Conservation (phyloP, 495 filamentous ascomycete genomes). For the Clavariopsis aquatica region DNA sequence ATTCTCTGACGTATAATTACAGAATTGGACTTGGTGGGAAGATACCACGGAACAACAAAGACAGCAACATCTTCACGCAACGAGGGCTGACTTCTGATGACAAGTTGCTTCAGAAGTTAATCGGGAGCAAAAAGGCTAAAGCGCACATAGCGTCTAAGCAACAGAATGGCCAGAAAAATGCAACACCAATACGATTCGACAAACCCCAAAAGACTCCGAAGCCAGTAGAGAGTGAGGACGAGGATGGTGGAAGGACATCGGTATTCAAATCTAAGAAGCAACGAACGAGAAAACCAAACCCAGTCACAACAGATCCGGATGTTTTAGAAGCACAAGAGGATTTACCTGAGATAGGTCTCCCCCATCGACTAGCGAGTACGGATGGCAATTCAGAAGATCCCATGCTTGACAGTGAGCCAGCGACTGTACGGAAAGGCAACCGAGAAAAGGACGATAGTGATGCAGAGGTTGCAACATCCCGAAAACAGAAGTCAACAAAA, state of each 20-base stretch:
- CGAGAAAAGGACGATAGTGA: slow-evolving; percentile 6
- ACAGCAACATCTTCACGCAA: slow-evolving; percentile 45
- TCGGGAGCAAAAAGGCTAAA: slow-evolving; percentile 48
- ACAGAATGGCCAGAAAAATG: slow-evolving; percentile 35
- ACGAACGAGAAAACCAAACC: slow-evolving; percentile 12
- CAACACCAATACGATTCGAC: slow-evolving; percentile 24
- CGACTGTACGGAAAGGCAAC: background rate
- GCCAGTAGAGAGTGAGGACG: slow-evolving; percentile 35
- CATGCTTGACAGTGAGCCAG: background rate
- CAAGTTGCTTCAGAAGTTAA: slow-evolving; percentile 48
- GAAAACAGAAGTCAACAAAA: slow-evolving; percentile 6
- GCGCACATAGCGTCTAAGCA: slow-evolving; percentile 33
- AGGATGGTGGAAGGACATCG: slow-evolving; percentile 41
- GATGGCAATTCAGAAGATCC: slow-evolving; percentile 1
- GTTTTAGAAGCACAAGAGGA: background rate
- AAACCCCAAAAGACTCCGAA: slow-evolving; percentile 4
- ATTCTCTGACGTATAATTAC: background rate
- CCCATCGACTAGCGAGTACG: background rate
- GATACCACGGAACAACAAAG: slow-evolving; percentile 46
- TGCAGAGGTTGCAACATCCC: slow-evolving; percentile 22
- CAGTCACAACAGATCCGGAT: background rate
- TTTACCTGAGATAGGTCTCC: background rate
- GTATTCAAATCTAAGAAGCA: slow-evolving; percentile 40
- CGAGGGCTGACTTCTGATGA: slow-evolving; percentile 47
- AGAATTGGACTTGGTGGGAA: slow-evolving; percentile 51